phyloP scores from a whole-genome alignment of 331 rosid species.

The Phaseolus coccineus region DNA sequence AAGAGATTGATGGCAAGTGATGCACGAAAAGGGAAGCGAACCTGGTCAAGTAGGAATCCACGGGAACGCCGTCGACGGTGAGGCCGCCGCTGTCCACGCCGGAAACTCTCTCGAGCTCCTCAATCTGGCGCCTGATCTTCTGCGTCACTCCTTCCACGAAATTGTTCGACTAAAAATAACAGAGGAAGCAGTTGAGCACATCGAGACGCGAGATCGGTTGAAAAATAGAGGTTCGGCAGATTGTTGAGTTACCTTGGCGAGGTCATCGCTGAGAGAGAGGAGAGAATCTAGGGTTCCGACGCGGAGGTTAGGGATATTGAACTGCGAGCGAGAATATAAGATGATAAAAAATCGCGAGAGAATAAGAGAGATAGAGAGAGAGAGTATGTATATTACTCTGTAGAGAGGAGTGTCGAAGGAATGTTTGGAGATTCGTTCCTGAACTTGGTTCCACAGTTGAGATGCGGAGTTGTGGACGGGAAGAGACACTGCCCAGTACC shows the following conservation, averaged over 20 bases:
- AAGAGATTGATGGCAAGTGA: neutral
- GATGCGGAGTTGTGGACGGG: conserved; percentile 77
- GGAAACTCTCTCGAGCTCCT: conserved; percentile 77
- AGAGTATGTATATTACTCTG: conserved; percentile 54
- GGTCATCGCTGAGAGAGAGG: conserved; percentile 95
- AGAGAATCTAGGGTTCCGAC: conserved; percentile 95
- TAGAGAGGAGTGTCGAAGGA: conserved; percentile 92
- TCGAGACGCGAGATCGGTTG: neutral
- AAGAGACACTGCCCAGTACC: conserved; percentile 88
- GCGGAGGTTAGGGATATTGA: conserved; percentile 83
- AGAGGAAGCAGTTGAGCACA: neutral
- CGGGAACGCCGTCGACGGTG: conserved; percentile 92
- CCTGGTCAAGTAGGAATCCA: conserved; percentile 89
- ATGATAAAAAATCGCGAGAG: neutral
- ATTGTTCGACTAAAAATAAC: conserved; percentile 55
- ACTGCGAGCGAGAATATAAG: conserved; percentile 48
- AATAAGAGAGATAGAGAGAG: neutral
- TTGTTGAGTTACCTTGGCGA: conserved; percentile 61
- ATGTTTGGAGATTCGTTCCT: conserved; percentile 81
- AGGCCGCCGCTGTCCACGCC: conserved; percentile 64
- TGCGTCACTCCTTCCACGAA: conserved; percentile 86
- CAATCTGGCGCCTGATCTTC: conserved; percentile 95
- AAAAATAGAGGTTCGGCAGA: neutral
- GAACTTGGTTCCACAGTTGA: conserved; percentile 72
- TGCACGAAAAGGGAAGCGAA: conserved; percentile 6